Conservation (phyloP, 2,329 filamentous ascomycete species). For the Xenoacremonium recifei region DNA sequence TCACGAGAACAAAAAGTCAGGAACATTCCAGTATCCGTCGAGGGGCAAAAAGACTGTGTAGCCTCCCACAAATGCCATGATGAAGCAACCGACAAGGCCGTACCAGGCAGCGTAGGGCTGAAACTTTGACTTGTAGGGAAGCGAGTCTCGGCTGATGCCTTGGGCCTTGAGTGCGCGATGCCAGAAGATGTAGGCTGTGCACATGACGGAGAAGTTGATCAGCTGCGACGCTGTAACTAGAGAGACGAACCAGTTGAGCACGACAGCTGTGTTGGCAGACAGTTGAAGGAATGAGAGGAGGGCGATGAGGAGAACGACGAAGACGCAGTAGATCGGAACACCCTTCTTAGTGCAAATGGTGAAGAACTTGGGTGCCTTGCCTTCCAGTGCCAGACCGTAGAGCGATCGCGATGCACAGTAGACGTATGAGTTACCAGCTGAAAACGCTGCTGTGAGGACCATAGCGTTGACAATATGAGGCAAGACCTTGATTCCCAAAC, state of each 20-base stretch:
- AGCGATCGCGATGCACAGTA: conserved; percentile 69
- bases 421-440: conserved; percentile 62
- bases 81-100: conserved; percentile 58
- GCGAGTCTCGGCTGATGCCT: conserved; percentile 61
- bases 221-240: conserved; percentile 70
- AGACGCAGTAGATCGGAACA: conserved; percentile 73
- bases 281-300: conserved; percentile 74
- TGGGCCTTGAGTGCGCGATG: conserved; percentile 67
- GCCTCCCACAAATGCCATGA: conserved; percentile 74
- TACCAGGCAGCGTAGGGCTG: conserved; percentile 74
- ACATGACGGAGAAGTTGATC: conserved; percentile 70
- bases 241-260: conserved; percentile 71
- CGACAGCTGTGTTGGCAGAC: conserved; percentile 61
- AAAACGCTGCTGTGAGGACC: conserved; percentile 65
- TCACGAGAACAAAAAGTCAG: conserved; percentile 71
- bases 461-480: conserved; percentile 74
- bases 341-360: conserved; percentile 60
- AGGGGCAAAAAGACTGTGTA: conserved; percentile 72
- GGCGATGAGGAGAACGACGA: conserved; percentile 63
- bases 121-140: conserved; percentile 68
- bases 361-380: conserved; percentile 62
- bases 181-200: conserved; percentile 70
- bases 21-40: conserved; percentile 60
- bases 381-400: conserved; percentile 67
- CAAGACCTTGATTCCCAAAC: conserved; percentile 59